Base-by-base conservation (phyloP, 768 basidiomycete species). In the Coprinopsis cinerea region DNA sequence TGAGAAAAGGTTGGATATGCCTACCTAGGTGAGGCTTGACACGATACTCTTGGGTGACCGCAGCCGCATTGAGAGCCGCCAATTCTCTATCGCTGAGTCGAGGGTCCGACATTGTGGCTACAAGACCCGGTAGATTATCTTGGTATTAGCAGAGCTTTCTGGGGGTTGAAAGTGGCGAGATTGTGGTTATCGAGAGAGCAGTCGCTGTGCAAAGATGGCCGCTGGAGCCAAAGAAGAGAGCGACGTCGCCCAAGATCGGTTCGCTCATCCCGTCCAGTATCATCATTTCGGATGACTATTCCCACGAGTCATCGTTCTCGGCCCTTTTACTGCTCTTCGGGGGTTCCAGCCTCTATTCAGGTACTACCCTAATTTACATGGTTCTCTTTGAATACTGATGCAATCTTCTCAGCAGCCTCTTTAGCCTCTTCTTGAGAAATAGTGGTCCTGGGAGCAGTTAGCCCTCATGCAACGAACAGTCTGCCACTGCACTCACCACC, bases 11-110 rank as follows among this genome's bases (percentile, higher is more conserved):
- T 53, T 41, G 50, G 36, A 39, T 41, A 52, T 57, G 68, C 78
- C 57, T 64, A 92, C 91, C 91, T 56, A 94, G 75, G 69, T 91
- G 88, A 51, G 92, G 92, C 59, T 93, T 78, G 55, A 93, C 89
- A 58, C 80, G 83, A 71, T 89, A 93, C 69, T 92, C 85, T 61
- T 78, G 82, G 45, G 90, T 92, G 44, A 92, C 92, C 27, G 92
- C 92, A 43, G 90, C 88, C 44, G 88, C 88, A 64, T 92, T 91
- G 64, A 92, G 83, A 44, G 79, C 76, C 48, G 87, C 85, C 59
- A 90, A 66, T 63, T 90, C 87, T 56, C 66, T 75, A 65, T 89
- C 83, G 61, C 73, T 84, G 45, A 89, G 66, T 54, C 85, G 78
- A 59, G 85, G 74, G 65, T 79, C 65, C 42, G 69, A 51, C 78